A percentile compares a stretch with the other conserved stretches of the same genome.
These are phyloP conservation scores for Bacterosira constricta DNA, from an alignment of 108 stramenopile species.

Conservation along the genomic window DNA sequence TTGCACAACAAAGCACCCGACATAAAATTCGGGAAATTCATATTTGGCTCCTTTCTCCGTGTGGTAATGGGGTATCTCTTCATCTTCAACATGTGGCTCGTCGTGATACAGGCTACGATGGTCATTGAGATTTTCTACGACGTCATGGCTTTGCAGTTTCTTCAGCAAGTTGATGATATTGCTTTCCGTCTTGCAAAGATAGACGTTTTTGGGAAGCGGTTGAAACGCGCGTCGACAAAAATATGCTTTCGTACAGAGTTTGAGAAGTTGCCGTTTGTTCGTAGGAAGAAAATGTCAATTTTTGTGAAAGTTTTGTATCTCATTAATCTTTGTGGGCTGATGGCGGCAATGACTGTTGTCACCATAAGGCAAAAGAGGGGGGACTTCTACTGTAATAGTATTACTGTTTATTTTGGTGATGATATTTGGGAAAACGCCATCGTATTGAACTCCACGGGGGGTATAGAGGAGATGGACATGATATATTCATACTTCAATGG, in stretches of 20 bases:
- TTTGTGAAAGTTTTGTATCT: constrained; percentile 30
- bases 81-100: constrained; percentile 16
- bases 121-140: constrained; percentile 25
- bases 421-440: constrained; percentile 37
- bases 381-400: neutral
- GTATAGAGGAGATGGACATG: neutral
- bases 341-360: constrained; percentile 23
- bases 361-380: constrained; percentile 14
- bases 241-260: constrained; percentile 24
- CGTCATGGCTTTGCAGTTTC: constrained; percentile 13
- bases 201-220: constrained; percentile 4
- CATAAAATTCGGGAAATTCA: too few relatives aligned
- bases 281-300: constrained; percentile 18
- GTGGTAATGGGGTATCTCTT: neutral
- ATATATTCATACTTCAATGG: constrained; percentile 47
- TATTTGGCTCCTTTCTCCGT: too few relatives aligned
- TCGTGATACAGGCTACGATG: constrained; percentile 3
- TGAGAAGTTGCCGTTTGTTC: constrained; percentile 19
- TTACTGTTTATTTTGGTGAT: constrained; percentile 16
- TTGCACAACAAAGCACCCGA: too few relatives aligned
- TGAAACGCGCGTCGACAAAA: constrained; percentile 1
- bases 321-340: constrained; percentile 13
- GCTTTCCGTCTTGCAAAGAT: constrained; percentile 9
- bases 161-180: constrained; percentile 17
- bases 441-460: neutral